Conservation (phyloP, 2,329 filamentous ascomycete species). For the Fusarium sp. region DNA sequence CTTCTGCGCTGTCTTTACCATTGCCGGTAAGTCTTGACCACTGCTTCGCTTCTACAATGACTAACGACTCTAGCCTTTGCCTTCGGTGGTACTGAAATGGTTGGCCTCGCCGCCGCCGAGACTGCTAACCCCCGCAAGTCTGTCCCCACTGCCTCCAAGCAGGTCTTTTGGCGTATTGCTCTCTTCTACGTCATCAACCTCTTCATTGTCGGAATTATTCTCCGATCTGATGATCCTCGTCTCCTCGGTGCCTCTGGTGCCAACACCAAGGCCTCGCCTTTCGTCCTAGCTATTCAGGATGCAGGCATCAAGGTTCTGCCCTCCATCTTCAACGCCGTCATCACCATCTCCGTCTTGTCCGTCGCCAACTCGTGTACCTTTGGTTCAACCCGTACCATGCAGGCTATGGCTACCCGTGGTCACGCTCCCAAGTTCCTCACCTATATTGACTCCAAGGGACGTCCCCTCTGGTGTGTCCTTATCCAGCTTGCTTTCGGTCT, state of each 20-base stretch:
- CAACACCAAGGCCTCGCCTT: slow-evolving; percentile 82
- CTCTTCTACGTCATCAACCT: slow-evolving; percentile 91
- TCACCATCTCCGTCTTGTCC: slow-evolving; percentile 90
- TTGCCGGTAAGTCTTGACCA: slow-evolving; percentile 55
- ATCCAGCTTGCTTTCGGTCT: slow-evolving; percentile 75
- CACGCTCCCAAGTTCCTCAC: slow-evolving; percentile 81
- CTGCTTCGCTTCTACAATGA: fast-evolving
- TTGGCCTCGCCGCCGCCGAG: slow-evolving; percentile 80
- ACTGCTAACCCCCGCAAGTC: slow-evolving; percentile 80
- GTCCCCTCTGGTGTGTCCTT: slow-evolving; percentile 77
- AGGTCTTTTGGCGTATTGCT: slow-evolving; percentile 93
- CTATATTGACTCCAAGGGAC: slow-evolving; percentile 84
- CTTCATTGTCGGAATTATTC: slow-evolving; percentile 81
- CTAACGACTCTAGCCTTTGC: slow-evolving; percentile 58
- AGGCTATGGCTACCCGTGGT: slow-evolving; percentile 85
- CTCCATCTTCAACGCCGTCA: slow-evolving; percentile 93
- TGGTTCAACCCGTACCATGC: slow-evolving; percentile 88
- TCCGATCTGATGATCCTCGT: slow-evolving; percentile 73
- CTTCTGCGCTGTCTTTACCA: slow-evolving; percentile 78
- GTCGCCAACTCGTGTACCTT: slow-evolving; percentile 94
- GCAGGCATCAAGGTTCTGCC: slow-evolving; percentile 83
- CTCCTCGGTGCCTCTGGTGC: slow-evolving; percentile 67
- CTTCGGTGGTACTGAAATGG: slow-evolving; percentile 79
- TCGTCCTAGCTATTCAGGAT: slow-evolving; percentile 89
- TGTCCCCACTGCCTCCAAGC: slow-evolving; percentile 86